phyloP scores from a whole-genome alignment of 805 yeast species.

The Barnettozyma botsteinii region DNA sequence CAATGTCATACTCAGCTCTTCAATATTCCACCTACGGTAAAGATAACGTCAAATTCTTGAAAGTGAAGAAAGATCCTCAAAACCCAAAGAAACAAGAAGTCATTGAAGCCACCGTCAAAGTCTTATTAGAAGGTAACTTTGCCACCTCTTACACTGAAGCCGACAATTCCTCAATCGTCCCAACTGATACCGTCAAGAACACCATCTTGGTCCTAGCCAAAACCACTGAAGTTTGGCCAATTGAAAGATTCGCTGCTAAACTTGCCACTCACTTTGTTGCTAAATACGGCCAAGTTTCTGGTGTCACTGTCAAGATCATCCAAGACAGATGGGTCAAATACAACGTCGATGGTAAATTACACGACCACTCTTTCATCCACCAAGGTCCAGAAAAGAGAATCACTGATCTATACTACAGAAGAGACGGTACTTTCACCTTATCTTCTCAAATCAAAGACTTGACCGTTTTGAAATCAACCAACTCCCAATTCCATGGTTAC shows the following conservation, averaged over 20 bases:
- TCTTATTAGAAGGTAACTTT: conserved; percentile 70
- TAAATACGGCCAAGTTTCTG: conserved; percentile 74
- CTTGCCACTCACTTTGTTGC: conserved; percentile 74
- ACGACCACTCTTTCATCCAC: conserved; percentile 79
- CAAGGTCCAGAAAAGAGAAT: conserved; percentile 79
- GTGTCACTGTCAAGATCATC: conserved; percentile 57
- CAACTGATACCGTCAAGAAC: conserved; percentile 91
- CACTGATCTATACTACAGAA: conserved; percentile 45
- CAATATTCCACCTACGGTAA: conserved; percentile 75
- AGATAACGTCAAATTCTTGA: conserved; percentile 86
- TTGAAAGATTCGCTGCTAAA: conserved; percentile 83
- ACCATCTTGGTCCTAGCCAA: conserved; percentile 81
- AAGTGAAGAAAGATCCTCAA: conserved; percentile 71
- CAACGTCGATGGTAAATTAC: conserved; percentile 65
- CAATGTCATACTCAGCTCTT: conserved; percentile 24
- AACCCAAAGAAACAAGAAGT: conserved; percentile 75
- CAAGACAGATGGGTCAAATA: conserved; percentile 81
- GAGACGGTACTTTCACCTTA: conserved; percentile 49
- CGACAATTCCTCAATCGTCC: conserved; percentile 83
- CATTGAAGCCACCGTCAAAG: conserved; percentile 77
- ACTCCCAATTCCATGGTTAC: conserved; percentile 88
- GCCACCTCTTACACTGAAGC: conserved; percentile 82
- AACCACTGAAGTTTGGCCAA: conserved; percentile 80
- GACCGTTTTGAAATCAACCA: conserved; percentile 84
- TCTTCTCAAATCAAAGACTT: conserved; percentile 70